Evolutionary conservation across 768 basidiomycete genomes (phyloP), one percentile per base, ranked within the genome.

Genomic region (Guyanaporus albipodus): DNA sequence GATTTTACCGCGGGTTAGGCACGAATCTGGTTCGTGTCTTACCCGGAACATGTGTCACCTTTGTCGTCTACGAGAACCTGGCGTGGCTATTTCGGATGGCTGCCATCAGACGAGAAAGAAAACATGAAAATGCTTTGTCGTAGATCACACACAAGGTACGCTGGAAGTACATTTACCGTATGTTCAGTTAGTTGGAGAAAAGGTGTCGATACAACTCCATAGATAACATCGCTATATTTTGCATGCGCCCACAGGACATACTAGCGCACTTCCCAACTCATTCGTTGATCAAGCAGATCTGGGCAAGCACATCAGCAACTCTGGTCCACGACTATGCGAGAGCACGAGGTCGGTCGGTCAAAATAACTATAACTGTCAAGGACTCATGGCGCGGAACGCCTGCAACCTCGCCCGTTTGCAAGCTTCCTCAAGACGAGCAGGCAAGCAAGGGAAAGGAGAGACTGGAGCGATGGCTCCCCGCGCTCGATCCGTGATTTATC

Each of bases 11-110:
- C 39, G 96, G 96, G 1, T 76, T 99, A 8, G 94, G 85, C 2
- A 94, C 91, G 22, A 98, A 97, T 61, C 77, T 96, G 21, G 82
- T 99, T 11, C 81, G 96, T 12, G 94, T 99, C 39, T 76, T 98
- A 14, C 96, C 96, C 0, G 96, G 95, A 23, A 98, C 95, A 4
- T 97, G 95, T 63, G 88, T 97, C 37, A 98, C 95, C 5, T 96
- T 98, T 55, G 95, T 98, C 31, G 93, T 97, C 17, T 99, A 98
- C 63, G 96, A 92, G 63, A 92, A 92, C 54, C 63, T 92, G 45
- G 89, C 90, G 0, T 92, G 89, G 89, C 59, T 91, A 22, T 64
- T 92, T 34, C 73, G 84, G 52, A 80, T 78, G 6, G 76, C 76
- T 3, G 88, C 87, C 38, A 70, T 72, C n/a, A 75, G 67, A 49